phyloP scores from a whole-genome alignment of 306 rosid genomes.

The Sicyos edulis region DNA sequence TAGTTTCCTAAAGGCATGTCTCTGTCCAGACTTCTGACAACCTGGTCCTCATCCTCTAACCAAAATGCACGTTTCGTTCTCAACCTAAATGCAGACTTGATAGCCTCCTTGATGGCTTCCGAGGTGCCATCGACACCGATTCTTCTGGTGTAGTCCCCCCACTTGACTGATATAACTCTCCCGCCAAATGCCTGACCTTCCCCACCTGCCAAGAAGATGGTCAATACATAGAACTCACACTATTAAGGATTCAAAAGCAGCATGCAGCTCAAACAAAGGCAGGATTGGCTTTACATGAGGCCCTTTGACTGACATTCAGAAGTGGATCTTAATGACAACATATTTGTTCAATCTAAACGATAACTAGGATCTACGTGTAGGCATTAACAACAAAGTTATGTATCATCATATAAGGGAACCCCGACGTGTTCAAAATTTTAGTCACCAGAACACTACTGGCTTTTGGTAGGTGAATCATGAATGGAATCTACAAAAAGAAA shows the following conservation, averaged over 20 bases:
- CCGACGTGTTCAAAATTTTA: background rate
- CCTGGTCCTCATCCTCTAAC: slow-evolving; percentile 96
- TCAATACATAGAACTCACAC: slow-evolving; percentile 4
- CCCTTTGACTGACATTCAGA: background rate
- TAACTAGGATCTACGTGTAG: background rate
- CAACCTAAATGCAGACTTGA: slow-evolving; percentile 80
- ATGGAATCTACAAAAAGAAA: background rate
- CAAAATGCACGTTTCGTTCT: slow-evolving; percentile 90
- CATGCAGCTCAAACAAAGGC: background rate
- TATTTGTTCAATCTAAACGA: background rate
- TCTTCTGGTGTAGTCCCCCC: slow-evolving; percentile 86
- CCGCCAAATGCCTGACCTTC: slow-evolving; percentile 76
- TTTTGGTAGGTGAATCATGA: background rate
- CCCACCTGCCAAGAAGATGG: slow-evolving; percentile 43
- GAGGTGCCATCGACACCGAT: slow-evolving; percentile 84
- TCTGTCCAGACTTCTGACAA: slow-evolving; percentile 81
- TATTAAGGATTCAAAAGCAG: slow-evolving; percentile 10
- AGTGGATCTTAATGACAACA: background rate
- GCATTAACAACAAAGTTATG: background rate
- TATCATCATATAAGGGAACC: background rate
- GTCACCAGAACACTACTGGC: background rate
- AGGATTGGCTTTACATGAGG: background rate
- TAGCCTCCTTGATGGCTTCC: slow-evolving; percentile 89
- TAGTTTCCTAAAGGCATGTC: slow-evolving; percentile 94
- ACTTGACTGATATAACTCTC: slow-evolving; percentile 86